Evolutionary conservation across 2,329 filamentous ascomycete species (phyloP).

Genomic region (Penicillium hesseltinei): DNA sequence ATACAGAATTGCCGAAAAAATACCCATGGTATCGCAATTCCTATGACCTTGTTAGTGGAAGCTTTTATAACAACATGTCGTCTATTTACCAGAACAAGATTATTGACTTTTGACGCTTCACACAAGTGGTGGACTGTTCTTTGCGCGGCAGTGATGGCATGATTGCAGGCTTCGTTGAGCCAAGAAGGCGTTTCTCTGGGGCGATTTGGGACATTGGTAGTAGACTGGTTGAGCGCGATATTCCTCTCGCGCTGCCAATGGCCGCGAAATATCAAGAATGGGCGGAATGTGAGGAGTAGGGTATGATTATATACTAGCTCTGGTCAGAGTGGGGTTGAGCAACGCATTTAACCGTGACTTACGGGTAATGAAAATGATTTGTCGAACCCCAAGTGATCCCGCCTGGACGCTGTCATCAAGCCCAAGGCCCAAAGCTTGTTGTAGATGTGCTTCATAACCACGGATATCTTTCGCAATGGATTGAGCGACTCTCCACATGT

Average conservation of each 20-base stretch:
- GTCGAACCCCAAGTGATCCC: constrained; percentile 42
- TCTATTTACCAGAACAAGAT: constrained; percentile 38
- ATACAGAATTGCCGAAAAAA: constrained; percentile 45
- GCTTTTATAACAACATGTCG: neutral
- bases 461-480: constrained; percentile 35
- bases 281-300: constrained; percentile 44
- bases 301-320: constrained; percentile 46
- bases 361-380: constrained; percentile 44
- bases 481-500: constrained; percentile 38
- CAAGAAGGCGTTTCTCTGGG: constrained; percentile 35
- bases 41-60: constrained; percentile 21
- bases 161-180: constrained; percentile 47
- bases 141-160: constrained; percentile 43
- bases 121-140: constrained; percentile 43
- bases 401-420: constrained; percentile 38
- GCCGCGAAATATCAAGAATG: constrained; percentile 47
- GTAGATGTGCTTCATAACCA: constrained; percentile 27
- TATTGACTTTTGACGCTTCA: constrained; percentile 42
- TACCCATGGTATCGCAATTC: constrained; percentile 48
- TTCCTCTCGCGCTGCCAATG: constrained; percentile 40
- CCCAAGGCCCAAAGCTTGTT: constrained; percentile 32
- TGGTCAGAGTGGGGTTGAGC: neutral
- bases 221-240: constrained; percentile 9
- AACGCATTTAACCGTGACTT: constrained; percentile 13
- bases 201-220: constrained; percentile 11